Evolutionary conservation across 805 yeast genomes (phyloP), one percentile per base, ranked within the genome.

Genomic region (Kodamaea laetipori): DNA sequence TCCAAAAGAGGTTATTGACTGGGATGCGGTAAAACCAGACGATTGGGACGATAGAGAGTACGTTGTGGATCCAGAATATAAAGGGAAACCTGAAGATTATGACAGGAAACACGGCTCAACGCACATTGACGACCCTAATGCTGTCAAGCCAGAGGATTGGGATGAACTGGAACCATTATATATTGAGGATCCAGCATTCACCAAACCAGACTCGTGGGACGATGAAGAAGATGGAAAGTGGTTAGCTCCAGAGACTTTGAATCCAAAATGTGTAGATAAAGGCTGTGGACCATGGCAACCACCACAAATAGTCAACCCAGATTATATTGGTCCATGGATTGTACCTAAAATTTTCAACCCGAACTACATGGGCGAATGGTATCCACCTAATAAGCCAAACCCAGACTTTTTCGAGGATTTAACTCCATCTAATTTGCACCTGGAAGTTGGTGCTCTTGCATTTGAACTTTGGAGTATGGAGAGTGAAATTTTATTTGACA

Each of bases 401-500:
- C 95, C 96, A 4, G 73, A 78, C 26, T 87, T 75, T 63, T 78
- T 63, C 51, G 82, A 77, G 53, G 88, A 82, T 55, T 39, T 42
- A 0, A 66, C 54, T 4, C 90, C 94, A 4, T 70, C 84, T 8
- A 70, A 81, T 50, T 63, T 84, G 45, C 82, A 79, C 52, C 24
- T 39, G 18, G 78, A 82, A 25, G 78, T 88, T 50, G 90, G 90
- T 17, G 95, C 86, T 8, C 54, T 89, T 35, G 96, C 95, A 6
- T 86, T 90, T 57, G 97, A 90, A 63, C 69, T 90, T 50, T 90
- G 96, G 96, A 78, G 92, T 37, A 84, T 90, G 82, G 83, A 86
- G 50, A 73, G 74, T 33, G 78, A 86, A 39, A 78, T 89, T 39
- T 53, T 86, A 60, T 87, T 90, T 60, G 88, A 88, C 61, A 87